A percentile compares a stretch with the other conserved stretches of the same genome.
Evolutionary conservation across 1,139 yeast species (phyloP).

Genomic region (Taphrina confusa): DNA sequence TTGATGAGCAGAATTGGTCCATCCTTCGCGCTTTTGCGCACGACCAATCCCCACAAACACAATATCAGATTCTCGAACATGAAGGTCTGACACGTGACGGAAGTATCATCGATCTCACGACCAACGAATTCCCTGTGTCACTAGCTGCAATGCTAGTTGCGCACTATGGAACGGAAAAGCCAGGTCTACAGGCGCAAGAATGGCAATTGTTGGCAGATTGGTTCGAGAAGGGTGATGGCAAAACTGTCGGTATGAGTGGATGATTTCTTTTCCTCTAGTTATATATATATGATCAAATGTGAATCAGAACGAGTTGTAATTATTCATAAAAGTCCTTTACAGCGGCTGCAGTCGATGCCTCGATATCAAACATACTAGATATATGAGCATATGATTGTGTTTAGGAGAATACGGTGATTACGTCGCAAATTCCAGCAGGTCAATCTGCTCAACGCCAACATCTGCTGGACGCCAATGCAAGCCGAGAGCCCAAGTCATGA

Average conservation of each 20-base stretch:
- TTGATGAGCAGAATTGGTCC: neutral
- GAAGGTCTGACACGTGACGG: neutral
- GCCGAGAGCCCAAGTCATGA: conserved; percentile 9
- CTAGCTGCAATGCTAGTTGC: neutral
- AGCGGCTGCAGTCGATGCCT: neutral
- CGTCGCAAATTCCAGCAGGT: neutral
- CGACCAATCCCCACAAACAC: neutral
- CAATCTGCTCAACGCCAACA: neutral
- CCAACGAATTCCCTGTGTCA: neutral
- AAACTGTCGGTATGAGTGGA: neutral
- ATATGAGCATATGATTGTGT: neutral
- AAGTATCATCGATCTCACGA: neutral
- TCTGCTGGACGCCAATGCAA: conserved; percentile 1
- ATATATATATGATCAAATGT: too few species aligned
- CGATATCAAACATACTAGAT: neutral
- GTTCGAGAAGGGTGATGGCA: neutral
- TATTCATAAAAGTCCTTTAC: too few species aligned
- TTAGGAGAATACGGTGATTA: too few species aligned
- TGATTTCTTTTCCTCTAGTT: neutral
- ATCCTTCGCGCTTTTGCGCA: neutral
- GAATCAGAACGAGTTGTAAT: too few species aligned
- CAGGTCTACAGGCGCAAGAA: neutral
- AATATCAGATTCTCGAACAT: neutral
- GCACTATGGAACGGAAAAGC: neutral
- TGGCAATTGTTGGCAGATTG: neutral